Conservation (phyloP, 805 yeast genomes). For the Kazachstania bromeliacearum region DNA sequence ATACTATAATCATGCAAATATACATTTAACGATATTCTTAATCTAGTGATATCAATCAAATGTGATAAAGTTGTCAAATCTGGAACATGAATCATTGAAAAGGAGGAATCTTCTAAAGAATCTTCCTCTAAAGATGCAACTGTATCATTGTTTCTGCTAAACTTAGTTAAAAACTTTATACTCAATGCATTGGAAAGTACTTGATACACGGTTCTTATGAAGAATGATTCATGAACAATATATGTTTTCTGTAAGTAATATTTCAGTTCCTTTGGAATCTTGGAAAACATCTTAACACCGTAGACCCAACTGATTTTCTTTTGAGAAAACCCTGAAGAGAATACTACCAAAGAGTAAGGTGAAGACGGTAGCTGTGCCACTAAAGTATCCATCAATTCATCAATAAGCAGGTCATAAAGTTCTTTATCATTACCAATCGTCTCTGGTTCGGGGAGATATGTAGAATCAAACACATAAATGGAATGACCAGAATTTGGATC, state of each 20-base stretch:
- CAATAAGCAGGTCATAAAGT: constrained; percentile 32
- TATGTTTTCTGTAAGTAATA: constrained; percentile 52
- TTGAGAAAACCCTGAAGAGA: constrained; percentile 70
- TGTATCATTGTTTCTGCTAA: constrained; percentile 4
- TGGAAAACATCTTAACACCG: constrained; percentile 50
- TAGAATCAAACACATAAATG: constrained; percentile 72
- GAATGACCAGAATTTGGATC: constrained; percentile 68
- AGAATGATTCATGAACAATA: constrained; percentile 87
- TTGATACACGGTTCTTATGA: constrained; percentile 68
- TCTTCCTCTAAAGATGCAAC: constrained; percentile 10
- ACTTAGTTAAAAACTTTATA: constrained; percentile 33
- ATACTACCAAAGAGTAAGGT: constrained; percentile 60
- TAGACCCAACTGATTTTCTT: constrained; percentile 52
- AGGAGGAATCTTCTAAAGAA: constrained; percentile 7
- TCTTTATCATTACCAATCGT: constrained; percentile 30
- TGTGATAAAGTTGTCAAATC: constrained; percentile 46
- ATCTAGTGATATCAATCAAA: constrained; percentile 60
- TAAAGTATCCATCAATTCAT: constrained; percentile 48
- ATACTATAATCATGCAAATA: constrained; percentile 57
- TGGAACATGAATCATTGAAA: constrained; percentile 34
- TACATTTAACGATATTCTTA: constrained; percentile 68
- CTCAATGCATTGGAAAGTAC: constrained; percentile 55
- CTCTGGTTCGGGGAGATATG: constrained; percentile 60
- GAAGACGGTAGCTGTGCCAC: constrained; percentile 49
- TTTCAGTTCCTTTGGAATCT: constrained; percentile 48